Evolutionary conservation across 306 rosid genomes (phyloP).

Genomic region (Carpinus viminea): DNA sequence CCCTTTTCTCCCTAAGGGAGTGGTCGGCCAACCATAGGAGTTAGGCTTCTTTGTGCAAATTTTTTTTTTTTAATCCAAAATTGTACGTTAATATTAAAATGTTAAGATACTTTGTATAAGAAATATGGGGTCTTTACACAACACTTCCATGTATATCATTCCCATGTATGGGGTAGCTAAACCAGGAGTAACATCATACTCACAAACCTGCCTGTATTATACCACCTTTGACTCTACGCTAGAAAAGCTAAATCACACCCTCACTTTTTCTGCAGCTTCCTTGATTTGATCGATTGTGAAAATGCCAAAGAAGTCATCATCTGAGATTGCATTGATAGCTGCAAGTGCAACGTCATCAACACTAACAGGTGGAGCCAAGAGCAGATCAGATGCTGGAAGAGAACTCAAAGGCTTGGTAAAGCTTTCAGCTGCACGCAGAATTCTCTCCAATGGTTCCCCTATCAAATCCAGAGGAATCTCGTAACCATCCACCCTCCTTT

Average conservation of each 20-base stretch:
- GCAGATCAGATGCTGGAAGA: conserved; percentile 84
- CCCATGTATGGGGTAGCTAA: conserved; percentile 4
- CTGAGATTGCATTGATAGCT: conserved; percentile 64
- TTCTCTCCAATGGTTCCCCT: conserved; percentile 79
- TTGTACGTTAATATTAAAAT: too few relatives aligned
- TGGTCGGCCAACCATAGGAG: too few relatives aligned
- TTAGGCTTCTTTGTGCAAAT: too few relatives aligned
- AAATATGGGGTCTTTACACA: background rate
- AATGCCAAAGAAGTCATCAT: conserved; percentile 84
- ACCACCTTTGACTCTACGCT: conserved; percentile 12
- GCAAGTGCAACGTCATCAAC: conserved; percentile 88
- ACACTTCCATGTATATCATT: background rate
- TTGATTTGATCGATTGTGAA: conserved; percentile 89
- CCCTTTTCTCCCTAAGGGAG: too few relatives aligned
- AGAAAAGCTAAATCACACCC: conserved; percentile 38
- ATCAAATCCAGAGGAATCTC: conserved; percentile 86
- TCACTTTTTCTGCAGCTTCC: conserved; percentile 78
- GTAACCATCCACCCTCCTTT: conserved; percentile 73
- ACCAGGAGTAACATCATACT: conserved; percentile 2
- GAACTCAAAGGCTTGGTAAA: conserved; percentile 81
- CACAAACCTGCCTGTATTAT: background rate
- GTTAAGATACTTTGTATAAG: too few relatives aligned
- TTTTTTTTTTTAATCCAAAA: too few relatives aligned
- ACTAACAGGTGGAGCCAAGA: conserved; percentile 86
- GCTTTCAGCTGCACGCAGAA: conserved; percentile 62